These are phyloP conservation scores for Nannochloropsis gaditana DNA, from an alignment of 108 stramenopile species.

Conservation along the genomic window DNA sequence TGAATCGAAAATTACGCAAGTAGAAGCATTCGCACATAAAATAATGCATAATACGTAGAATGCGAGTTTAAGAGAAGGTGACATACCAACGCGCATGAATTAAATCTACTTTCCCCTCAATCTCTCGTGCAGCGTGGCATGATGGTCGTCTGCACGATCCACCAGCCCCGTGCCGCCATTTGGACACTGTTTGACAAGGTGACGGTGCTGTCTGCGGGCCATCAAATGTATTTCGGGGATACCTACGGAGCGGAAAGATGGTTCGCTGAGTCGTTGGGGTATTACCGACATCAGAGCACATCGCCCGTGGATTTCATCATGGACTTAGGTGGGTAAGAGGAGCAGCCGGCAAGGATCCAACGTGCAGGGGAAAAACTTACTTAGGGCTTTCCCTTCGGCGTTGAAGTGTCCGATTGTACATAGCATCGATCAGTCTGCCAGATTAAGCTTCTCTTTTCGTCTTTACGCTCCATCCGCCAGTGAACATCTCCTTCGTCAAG, in stretches of 20 bases:
- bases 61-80: too few relatives aligned
- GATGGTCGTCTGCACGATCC: slow-evolving; percentile 28
- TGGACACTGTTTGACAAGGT: slow-evolving; percentile 18
- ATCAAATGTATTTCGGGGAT: background rate
- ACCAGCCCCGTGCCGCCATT: slow-evolving; percentile 21
- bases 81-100: background rate
- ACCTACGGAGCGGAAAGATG: background rate
- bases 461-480: too few relatives aligned
- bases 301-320: background rate
- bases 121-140: background rate
- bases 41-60: too few relatives aligned
- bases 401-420: too few relatives aligned
- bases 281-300: background rate
- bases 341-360: too few relatives aligned
- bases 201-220: background rate
- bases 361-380: too few relatives aligned
- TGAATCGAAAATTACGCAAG: too few relatives aligned
- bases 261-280: background rate
- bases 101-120: background rate
- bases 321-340: background rate
- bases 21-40: too few relatives aligned
- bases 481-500: too few relatives aligned
- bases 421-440: too few relatives aligned
- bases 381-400: too few relatives aligned
- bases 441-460: too few relatives aligned